Evolutionary conservation across 2,329 filamentous ascomycete species (phyloP), one percentile per base, ranked within the genome.

Genomic region (Hortaea werneckii): DNA sequence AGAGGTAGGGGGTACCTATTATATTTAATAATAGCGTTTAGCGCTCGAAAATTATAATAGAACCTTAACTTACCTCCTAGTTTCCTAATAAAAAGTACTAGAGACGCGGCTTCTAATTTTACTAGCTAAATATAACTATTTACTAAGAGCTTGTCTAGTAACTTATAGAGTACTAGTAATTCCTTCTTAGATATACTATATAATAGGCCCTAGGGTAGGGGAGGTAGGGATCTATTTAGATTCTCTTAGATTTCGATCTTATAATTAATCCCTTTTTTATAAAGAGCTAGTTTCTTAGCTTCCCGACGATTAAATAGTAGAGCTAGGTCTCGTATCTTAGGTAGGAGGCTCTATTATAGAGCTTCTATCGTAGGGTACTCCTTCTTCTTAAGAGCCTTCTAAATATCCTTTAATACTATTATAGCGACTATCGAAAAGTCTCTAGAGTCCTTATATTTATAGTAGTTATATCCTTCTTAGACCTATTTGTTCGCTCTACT

Each of bases 361-460:
- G 6, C 29, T 11, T 40, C 20, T 12, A 40, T 5, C 6, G 29
- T 45, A 4, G 28, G 38, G 30, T 45, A 42, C 11, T 41, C 29
- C 30, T 42, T 45, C n/a, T 12, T 45, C 9, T 45, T 41, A 27
- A 45, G 39, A 2, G 38, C 44, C 39, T 45, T 45, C 29, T 45
- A 5, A 20, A 45, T 41, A 29, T 45, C 4, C 38, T 5, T 12
- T 29, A 37, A n/a, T 26, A 45, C 26, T 11, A n/a, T n/a, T 12
- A 34, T 4, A n/a, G 28, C 28, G 20, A 41, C 7, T n/a, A n/a
- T 41, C 8, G 20, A 35, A 42, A 41, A n/a, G 29, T 44, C 29
- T 5, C 34, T 29, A 34, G 20, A 34, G 7, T 45, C 37, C 30
- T 7, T 34, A 7, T 7, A 7, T n/a, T n/a, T 34, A 34, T 34